Conservation (phyloP, 495 filamentous ascomycete species). For the Platismatia glauca region DNA sequence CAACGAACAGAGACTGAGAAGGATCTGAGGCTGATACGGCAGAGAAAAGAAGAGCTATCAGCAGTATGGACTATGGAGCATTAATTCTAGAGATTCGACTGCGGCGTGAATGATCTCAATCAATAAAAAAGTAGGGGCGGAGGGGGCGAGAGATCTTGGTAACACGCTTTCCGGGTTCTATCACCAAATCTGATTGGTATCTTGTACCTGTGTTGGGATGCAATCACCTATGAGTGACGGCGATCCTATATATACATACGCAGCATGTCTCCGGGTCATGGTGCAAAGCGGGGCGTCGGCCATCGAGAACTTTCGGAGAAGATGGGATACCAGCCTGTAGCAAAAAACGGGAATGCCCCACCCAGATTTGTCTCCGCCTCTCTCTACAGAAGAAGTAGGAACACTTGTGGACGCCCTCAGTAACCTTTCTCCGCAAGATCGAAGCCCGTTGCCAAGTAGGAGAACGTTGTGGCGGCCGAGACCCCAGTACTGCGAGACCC, state of each 20-base stretch:
- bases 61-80: background rate
- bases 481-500: no score
- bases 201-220: slow-evolving; percentile 28
- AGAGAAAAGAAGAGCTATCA: background rate
- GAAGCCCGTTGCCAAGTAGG: no score
- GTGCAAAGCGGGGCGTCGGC: slow-evolving; percentile 49
- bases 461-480: no score
- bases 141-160: background rate
- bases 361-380: background rate
- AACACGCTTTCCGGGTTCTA: background rate
- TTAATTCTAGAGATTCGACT: no score
- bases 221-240: slow-evolving; percentile 30
- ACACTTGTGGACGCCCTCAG: no score
- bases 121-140: no score
- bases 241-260: slow-evolving; percentile 15
- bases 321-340: no score
- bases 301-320: background rate
- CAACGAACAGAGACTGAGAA: background rate
- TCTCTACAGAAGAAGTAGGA: no score
- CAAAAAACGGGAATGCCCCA: no score
- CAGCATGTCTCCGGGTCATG: slow-evolving; percentile 38
- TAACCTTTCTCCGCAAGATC: no score
- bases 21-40: background rate
- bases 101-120: no score
- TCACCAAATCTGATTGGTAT: background rate